Base-by-base conservation (phyloP, 352 stramenopile genomes). In the Phytophthora kernoviae region DNA sequence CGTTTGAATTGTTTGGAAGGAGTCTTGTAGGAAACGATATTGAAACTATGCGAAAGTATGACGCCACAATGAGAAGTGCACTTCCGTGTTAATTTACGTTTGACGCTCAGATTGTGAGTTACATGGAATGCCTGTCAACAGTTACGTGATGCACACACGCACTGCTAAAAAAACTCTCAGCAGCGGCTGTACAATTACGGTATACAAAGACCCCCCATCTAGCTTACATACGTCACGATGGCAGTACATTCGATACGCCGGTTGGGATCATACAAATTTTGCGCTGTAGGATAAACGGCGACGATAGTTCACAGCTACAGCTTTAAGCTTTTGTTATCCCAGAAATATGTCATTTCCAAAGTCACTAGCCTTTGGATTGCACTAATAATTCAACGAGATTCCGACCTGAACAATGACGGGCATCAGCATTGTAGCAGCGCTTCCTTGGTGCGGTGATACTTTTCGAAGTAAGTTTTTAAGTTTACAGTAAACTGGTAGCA, bases 41-140 rank as follows among this genome's bases (percentile, higher is more conserved):
- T 17, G 24, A 41, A 1, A 36, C 20, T 4, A 41, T 60, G 36
- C 41, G 39, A 22, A 43, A 53, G 5, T 65, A 60, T 40, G 54
- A 60, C 6, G 56, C 74, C 9, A 58, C 47, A 79, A 52, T 11
- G 68, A 78, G 47, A 86, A 70, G 51, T 72, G 74, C 40, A 52
- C 65, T 42, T 87, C 84, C 60, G 50, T 69, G 49, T 81, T 87
- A 41, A n/a, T n/a, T n/a, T n/a, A 58, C 67, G 12, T 80, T 87
- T n/a, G 73, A 87, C 47, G 24, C 24, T 30, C 24, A 6, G 3
- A 6, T 30, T 30, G 24, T 30, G 24, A 52, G 48, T 0, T 39
- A 47, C 24, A 67, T 52, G 5, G 73, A 73, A 33, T 60, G 56
- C 11, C 79, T 77, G 1, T 37, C 76, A 15, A 49, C 60, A 17